Evolutionary conservation across 768 basidiomycete genomes (phyloP).

Genomic region (Suillus tomentosus): DNA sequence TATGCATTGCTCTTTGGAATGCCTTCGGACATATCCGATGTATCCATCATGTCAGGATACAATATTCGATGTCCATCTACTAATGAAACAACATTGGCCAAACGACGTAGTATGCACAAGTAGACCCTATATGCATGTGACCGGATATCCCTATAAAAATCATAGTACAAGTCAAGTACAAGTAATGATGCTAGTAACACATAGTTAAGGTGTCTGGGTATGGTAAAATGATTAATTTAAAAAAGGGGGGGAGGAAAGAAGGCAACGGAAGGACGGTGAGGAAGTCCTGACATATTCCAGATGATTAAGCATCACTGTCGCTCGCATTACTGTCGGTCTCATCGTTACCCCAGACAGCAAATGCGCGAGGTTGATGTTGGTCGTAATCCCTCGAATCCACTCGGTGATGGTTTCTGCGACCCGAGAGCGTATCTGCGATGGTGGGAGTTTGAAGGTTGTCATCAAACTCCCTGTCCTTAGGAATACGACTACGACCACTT

Average conservation of each 20-base stretch:
- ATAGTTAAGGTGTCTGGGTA: slow-evolving; percentile 6
- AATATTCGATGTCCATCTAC: neutral
- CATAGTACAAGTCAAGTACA: slow-evolving; percentile 8
- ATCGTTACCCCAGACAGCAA: slow-evolving; percentile 87
- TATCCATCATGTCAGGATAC: too few species aligned
- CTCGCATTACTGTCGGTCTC: slow-evolving; percentile 86
- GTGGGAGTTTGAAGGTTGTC: slow-evolving; percentile 67
- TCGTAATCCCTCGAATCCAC: slow-evolving; percentile 24
- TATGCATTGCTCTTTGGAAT: too few species aligned
- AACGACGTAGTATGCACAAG: neutral
- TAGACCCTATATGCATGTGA: neutral
- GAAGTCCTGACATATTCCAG: neutral
- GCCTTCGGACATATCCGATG: too few species aligned
- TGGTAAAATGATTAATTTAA: slow-evolving; percentile 3
- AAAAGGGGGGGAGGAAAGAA: neutral
- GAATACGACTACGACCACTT: slow-evolving; percentile 59
- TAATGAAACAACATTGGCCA: too few species aligned
- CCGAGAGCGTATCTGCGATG: slow-evolving; percentile 35
- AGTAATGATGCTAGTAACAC: neutral
- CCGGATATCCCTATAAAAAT: neutral
- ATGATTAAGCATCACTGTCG: slow-evolving; percentile 54
- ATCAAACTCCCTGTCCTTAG: slow-evolving; percentile 59
- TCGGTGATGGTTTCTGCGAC: slow-evolving; percentile 19
- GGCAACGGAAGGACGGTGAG: neutral
- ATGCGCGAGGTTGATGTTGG: slow-evolving; percentile 51